These are phyloP conservation scores for Capronia americana DNA, from an alignment of 2,329 filamentous ascomycete genomes.

Conservation along the genomic window DNA sequence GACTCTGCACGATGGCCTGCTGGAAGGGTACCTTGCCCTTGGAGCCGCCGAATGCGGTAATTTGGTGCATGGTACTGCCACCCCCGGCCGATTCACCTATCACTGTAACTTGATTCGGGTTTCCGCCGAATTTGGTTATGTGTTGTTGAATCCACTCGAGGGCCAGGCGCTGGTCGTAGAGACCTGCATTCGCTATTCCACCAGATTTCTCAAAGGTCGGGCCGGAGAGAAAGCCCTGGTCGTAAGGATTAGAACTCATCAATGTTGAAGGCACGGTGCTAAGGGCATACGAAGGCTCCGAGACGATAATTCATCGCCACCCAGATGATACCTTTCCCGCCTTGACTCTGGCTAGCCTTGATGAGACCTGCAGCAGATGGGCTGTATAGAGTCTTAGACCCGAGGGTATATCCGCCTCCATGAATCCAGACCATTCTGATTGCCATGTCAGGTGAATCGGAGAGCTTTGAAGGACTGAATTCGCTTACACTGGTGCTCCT, in stretches of 20 bases:
- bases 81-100: slow-evolving; percentile 61
- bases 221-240: slow-evolving; percentile 52
- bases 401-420: slow-evolving; percentile 54
- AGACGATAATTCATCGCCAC: slow-evolving; percentile 57
- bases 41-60: slow-evolving; percentile 58
- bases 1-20: slow-evolving; percentile 54
- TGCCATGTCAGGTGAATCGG: neutral
- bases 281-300: slow-evolving; percentile 50
- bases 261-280: neutral
- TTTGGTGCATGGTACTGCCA: slow-evolving; percentile 61
- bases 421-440: slow-evolving; percentile 51
- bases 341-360: slow-evolving; percentile 49
- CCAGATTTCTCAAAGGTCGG: slow-evolving; percentile 49
- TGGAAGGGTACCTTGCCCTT: slow-evolving; percentile 42
- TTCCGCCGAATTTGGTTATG: slow-evolving; percentile 62
- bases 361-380: slow-evolving; percentile 50
- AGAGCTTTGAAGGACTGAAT: neutral
- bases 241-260: neutral
- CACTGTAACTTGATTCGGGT: slow-evolving; percentile 57
- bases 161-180: slow-evolving; percentile 59
- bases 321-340: slow-evolving; percentile 52
- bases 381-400: slow-evolving; percentile 46
- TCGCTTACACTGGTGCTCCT: slow-evolving; percentile 42
- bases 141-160: slow-evolving; percentile 64
- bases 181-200: slow-evolving; percentile 55